Evolutionary conservation across 139 green algal species (phyloP).

Genomic region (Picochlorum sp.): DNA sequence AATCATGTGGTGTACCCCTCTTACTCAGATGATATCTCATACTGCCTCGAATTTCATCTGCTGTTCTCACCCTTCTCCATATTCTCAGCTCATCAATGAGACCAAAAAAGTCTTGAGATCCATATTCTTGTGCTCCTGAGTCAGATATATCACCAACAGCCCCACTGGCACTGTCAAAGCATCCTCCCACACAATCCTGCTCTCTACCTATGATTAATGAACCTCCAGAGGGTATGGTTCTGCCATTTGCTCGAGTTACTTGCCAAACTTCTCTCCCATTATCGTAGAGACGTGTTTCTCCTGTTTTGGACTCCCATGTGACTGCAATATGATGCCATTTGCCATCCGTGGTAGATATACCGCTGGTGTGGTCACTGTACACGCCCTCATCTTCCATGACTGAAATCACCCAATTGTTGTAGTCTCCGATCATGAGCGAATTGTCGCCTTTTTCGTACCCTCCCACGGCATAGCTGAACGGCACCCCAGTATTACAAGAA

Average conservation of each 20-base stretch:
- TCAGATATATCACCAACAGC: slow-evolving; percentile 40
- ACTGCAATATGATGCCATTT: slow-evolving; percentile 81
- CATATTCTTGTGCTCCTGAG: slow-evolving; percentile 57
- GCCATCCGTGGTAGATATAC: slow-evolving; percentile 63
- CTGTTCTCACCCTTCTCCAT: slow-evolving; percentile 59
- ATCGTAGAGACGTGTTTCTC: slow-evolving; percentile 60
- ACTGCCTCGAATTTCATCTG: slow-evolving; percentile 41
- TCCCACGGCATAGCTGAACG: slow-evolving; percentile 59
- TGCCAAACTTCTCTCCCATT: slow-evolving; percentile 68
- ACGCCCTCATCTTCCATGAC: slow-evolving; percentile 86
- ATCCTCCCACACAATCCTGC: slow-evolving; percentile 79
- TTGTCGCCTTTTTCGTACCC: slow-evolving; percentile 67
- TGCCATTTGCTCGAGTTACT: slow-evolving; percentile 49
- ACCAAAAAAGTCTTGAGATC: slow-evolving; percentile 65
- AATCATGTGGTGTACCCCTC: not conserved
- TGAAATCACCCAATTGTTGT: slow-evolving; percentile 67
- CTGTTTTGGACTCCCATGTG: slow-evolving; percentile 59
- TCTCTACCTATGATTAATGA: slow-evolving; percentile 78
- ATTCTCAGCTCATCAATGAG: slow-evolving; percentile 76
- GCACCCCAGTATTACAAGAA: slow-evolving; percentile 36
- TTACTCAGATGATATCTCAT: not conserved
- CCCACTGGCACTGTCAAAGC: slow-evolving; percentile 68
- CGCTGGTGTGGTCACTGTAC: slow-evolving; percentile 57
- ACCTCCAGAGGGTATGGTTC: slow-evolving; percentile 62
- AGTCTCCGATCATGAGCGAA: slow-evolving; percentile 78